Evolutionary conservation across 768 basidiomycete species (phyloP).

Genomic region (Serpula lacrymans): DNA sequence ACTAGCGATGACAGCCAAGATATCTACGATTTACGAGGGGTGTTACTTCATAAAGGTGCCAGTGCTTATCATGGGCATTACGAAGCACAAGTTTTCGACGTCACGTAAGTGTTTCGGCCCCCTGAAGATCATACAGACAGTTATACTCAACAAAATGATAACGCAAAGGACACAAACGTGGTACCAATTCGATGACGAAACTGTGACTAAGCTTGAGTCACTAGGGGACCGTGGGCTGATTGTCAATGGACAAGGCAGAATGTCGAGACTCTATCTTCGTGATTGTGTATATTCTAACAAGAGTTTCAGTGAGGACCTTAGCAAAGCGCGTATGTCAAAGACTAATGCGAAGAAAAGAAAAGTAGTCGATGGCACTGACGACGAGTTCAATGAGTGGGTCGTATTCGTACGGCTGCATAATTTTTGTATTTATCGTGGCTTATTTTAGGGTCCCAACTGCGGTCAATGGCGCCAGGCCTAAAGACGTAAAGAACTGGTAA

Average conservation of each 20-base stretch:
- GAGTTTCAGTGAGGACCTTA: too few species aligned
- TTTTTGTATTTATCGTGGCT: too few species aligned
- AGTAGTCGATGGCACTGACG: constrained; percentile 58
- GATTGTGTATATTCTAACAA: too few species aligned
- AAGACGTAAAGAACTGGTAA: too few species aligned
- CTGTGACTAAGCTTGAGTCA: constrained; percentile 59
- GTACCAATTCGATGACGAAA: constrained; percentile 94
- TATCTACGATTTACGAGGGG: constrained; percentile 80
- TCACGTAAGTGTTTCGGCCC: constrained; percentile 46
- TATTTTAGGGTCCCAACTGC: too few species aligned
- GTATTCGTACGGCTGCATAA: too few species aligned
- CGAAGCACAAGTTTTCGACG: constrained; percentile 80
- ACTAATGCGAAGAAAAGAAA: constrained; percentile 46
- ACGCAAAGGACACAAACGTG: constrained; percentile 59
- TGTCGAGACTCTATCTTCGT: too few species aligned
- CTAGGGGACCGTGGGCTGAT: constrained; percentile 29
- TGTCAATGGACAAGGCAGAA: too few species aligned
- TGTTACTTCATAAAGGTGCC: constrained; percentile 86
- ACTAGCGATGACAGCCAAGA: constrained; percentile 20
- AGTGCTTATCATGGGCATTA: constrained; percentile 93
- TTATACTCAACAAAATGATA: constrained; percentile 2
- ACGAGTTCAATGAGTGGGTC: constrained; percentile 38
- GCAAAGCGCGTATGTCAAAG: constrained; percentile 35
- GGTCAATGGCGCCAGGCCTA: too few species aligned
- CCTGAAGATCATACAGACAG: not conserved